Evolutionary conservation across 2,329 filamentous ascomycete species (phyloP), one percentile per base, ranked within the genome.

Genomic region (Ascochyta fabae): DNA sequence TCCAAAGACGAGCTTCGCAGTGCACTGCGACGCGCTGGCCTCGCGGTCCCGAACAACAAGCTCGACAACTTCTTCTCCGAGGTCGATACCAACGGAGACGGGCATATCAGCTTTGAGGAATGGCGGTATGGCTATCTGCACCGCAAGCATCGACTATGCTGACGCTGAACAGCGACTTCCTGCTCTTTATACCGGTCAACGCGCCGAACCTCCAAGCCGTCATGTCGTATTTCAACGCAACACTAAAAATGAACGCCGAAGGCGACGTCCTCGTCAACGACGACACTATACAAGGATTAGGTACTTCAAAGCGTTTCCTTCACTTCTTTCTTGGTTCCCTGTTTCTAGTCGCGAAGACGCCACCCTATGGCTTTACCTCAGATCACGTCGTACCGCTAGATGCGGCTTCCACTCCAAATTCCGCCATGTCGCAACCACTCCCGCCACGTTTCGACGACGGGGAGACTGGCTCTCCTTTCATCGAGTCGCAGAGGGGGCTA

Each of bases 181-280:
- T 98, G 24, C 86, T 98, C 40, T 98, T 98, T 77, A 89, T 98
- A 58, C 86, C 82, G 71, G 83, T 88, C 61, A 81, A 86, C 64
- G 83, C 84, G 53, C 86, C 89, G 23, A 88, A 89, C 62, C 84
- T 99, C 40, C 87, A 88, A 71, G 88, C 91, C 48, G 90, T 97
- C 51, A 82, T 97, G 67, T 93, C 91, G 47, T 98, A 96, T 78
- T 99, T 96, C 77, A 88, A 90, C 55, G 89, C 92, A 44, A 91
- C 94, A 65, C 88, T 96, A 72, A 92, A 90, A 76, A 83, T 99
- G 74, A 96, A 91, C 70, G 83, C 92, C 58, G 95, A 99, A 83
- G 95, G 95, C 76, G 95, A 98, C 80, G 95, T 95, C 66, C 84
- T 91, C 69, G 88, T 98, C 69, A 91, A 88, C 80, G 93, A 96